These are phyloP conservation scores for Cicer cuneatum DNA, from an alignment of 306 rosid genomes.

Conservation along the genomic window DNA sequence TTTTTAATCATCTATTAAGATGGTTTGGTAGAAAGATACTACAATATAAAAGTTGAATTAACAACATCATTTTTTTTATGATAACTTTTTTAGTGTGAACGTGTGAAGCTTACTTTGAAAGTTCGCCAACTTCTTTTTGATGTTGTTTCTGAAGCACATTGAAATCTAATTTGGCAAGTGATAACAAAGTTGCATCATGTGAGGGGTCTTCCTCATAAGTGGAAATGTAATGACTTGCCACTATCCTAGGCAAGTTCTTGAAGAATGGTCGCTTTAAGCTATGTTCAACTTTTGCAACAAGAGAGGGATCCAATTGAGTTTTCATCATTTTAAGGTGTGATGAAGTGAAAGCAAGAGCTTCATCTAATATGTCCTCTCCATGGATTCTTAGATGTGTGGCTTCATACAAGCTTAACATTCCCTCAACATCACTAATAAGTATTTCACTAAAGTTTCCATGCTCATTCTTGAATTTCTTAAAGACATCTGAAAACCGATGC, in stretches of 20 bases:
- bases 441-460: slow-evolving; percentile 18
- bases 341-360: slow-evolving; percentile 48
- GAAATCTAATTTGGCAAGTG: slow-evolving; percentile 58
- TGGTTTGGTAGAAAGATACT: too few relatives aligned
- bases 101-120: slow-evolving; percentile 45
- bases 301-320: slow-evolving; percentile 11
- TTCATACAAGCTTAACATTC: slow-evolving; percentile 60
- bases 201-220: slow-evolving; percentile 51
- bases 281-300: slow-evolving; percentile 43
- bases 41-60: too few relatives aligned
- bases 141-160: slow-evolving; percentile 54
- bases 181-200: slow-evolving; percentile 41
- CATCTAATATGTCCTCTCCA: slow-evolving; percentile 56
- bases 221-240: slow-evolving; percentile 45
- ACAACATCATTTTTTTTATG: too few relatives aligned
- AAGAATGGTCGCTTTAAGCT: slow-evolving; percentile 39
- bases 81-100: too few relatives aligned
- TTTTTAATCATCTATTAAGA: too few relatives aligned
- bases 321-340: slow-evolving; percentile 37
- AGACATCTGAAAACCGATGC: slow-evolving; percentile 26
- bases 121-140: slow-evolving; percentile 45
- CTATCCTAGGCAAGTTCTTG: slow-evolving; percentile 46
- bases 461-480: slow-evolving; percentile 45
- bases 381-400: slow-evolving; percentile 48
- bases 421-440: not conserved